Percentiles rank a stretch among this genome's conserved stretches.
Evolutionary conservation across 2,329 filamentous ascomycete species (phyloP).

Genomic region (Cytospora piceicola): DNA sequence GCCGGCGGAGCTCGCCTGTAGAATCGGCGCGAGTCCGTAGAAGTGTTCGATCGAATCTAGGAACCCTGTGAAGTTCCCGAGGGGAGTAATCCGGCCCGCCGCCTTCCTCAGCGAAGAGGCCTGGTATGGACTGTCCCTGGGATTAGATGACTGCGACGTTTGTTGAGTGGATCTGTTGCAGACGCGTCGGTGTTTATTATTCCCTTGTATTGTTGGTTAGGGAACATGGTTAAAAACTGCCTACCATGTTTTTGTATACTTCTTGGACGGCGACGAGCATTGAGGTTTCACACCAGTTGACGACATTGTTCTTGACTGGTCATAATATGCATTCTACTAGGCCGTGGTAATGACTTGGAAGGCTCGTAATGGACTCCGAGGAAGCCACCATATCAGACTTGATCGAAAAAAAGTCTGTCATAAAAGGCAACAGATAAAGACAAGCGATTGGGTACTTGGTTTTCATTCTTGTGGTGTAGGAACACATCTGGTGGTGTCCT

Average conservation of each 20-base stretch:
- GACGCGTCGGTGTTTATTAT: background rate
- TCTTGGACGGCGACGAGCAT: background rate
- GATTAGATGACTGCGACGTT: background rate
- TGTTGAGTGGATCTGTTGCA: background rate
- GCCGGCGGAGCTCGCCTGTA: slow-evolving; percentile 32
- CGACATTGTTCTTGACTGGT: background rate
- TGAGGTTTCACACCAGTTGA: background rate
- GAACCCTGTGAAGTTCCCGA: slow-evolving; percentile 48
- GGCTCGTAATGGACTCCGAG: too few species aligned
- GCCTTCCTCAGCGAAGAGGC: slow-evolving; percentile 45
- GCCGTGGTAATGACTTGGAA: too few species aligned
- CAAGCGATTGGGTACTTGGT: too few species aligned
- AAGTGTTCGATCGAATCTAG: slow-evolving; percentile 50
- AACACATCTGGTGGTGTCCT: too few species aligned
- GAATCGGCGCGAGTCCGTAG: slow-evolving; percentile 46
- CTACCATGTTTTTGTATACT: background rate
- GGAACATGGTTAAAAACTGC: background rate
- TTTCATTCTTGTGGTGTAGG: too few species aligned
- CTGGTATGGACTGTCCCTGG: slow-evolving; percentile 16
- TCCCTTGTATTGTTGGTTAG: background rate
- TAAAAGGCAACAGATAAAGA: too few species aligned
- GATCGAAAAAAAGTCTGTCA: too few species aligned
- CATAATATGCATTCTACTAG: background rate
- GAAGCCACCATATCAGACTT: too few species aligned
- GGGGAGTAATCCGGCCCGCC: slow-evolving; percentile 45